Evolutionary conservation across 495 filamentous ascomycete species (phyloP).

Genomic region (Daldinia caldariorum): DNA sequence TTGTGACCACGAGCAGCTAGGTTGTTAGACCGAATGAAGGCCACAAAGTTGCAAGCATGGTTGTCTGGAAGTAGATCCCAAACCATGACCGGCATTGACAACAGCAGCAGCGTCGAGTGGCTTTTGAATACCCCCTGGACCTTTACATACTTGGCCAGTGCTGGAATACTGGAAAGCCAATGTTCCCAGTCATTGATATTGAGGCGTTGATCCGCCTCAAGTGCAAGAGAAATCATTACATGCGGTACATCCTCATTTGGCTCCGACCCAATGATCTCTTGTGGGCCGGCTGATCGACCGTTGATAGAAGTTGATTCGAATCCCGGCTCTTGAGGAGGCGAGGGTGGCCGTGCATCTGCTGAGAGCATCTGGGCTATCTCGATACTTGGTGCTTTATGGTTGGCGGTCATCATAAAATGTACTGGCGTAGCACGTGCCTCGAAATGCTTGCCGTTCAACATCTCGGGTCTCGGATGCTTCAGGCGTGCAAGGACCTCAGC

Average conservation of each 20-base stretch:
- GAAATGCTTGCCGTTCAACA: slow-evolving; percentile 60
- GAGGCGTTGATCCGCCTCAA: slow-evolving; percentile 60
- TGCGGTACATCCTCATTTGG: slow-evolving; percentile 59
- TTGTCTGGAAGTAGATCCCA: slow-evolving; percentile 64
- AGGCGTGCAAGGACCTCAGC: slow-evolving; percentile 61
- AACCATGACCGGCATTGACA: slow-evolving; percentile 61
- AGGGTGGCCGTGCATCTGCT: slow-evolving; percentile 44
- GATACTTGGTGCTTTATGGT: slow-evolving; percentile 62
- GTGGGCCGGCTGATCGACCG: slow-evolving; percentile 34
- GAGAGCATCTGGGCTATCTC: slow-evolving; percentile 54
- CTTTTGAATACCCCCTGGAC: slow-evolving; percentile 65
- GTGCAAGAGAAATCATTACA: slow-evolving; percentile 63
- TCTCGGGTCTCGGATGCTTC: slow-evolving; percentile 61
- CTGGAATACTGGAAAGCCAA: slow-evolving; percentile 59
- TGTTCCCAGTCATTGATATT: slow-evolving; percentile 59
- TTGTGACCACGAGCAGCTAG: slow-evolving; percentile 33
- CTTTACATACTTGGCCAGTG: slow-evolving; percentile 60
- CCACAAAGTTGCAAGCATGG: slow-evolving; percentile 61
- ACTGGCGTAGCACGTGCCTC: slow-evolving; percentile 62
- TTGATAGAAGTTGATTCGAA: slow-evolving; percentile 28
- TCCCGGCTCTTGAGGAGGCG: slow-evolving; percentile 47
- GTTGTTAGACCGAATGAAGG: slow-evolving; percentile 62
- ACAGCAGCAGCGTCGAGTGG: slow-evolving; percentile 59
- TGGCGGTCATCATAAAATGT: slow-evolving; percentile 64
- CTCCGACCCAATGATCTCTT: slow-evolving; percentile 45